Conservation (phyloP, 2,329 filamentous ascomycete species). For the Clarireedia homoeocarpa region DNA sequence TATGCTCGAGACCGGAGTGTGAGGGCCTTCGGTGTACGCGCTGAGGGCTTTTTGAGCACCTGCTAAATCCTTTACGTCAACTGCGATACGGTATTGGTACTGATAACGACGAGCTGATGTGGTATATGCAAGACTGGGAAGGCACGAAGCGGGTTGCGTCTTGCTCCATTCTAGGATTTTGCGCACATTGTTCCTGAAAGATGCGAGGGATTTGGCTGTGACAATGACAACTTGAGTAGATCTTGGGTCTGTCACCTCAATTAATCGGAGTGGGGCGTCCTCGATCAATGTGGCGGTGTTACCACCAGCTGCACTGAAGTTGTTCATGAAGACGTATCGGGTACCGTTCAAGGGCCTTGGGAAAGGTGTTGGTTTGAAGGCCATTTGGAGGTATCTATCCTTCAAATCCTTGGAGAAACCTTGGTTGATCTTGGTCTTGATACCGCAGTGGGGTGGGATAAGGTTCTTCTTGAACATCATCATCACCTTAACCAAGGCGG, state of each 20-base stretch:
- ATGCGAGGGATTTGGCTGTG: conserved; percentile 6
- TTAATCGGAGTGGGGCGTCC: conserved; percentile 13
- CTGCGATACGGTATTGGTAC: conserved; percentile 45
- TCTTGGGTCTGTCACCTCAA: conserved; percentile 1
- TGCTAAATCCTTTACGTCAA: conserved; percentile 34
- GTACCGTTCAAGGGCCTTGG: conserved; percentile 30
- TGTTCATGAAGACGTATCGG: conserved; percentile 38
- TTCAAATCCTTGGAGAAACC: conserved; percentile 27
- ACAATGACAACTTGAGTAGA: conserved; percentile 8
- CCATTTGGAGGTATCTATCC: conserved; percentile 26
- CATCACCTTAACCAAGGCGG: conserved; percentile 25
- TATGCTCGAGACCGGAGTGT: conserved; percentile 5
- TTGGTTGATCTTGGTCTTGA: conserved; percentile 28
- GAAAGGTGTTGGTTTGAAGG: conserved; percentile 15
- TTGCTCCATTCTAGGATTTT: not conserved
- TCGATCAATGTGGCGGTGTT: conserved; percentile 20
- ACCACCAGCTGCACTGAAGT: conserved; percentile 34
- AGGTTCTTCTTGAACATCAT: conserved; percentile 22
- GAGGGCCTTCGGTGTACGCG: not conserved
- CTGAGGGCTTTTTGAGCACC: conserved; percentile 3
- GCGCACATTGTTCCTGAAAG: conserved; percentile 9
- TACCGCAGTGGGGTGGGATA: conserved; percentile 23
- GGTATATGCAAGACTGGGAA: conserved; percentile 15
- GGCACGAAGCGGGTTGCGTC: conserved; percentile 5
- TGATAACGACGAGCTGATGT: conserved; percentile 43